Conservation (phyloP, 192 early-diverging fungal genomes). For the Coemansia erecta region DNA sequence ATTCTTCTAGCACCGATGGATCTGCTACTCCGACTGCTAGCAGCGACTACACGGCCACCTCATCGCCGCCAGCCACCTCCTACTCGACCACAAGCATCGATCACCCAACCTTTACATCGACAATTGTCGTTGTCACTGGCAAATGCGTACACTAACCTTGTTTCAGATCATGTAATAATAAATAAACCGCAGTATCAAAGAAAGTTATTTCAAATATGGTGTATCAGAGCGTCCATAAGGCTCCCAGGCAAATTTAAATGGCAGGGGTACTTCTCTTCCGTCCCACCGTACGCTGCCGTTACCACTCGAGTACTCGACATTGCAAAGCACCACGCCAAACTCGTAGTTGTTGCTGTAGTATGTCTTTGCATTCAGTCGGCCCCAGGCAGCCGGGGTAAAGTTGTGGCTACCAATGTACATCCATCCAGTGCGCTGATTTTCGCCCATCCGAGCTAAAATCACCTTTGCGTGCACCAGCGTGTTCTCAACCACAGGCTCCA, state of each 20-base stretch:
- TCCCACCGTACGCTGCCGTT: conserved; percentile 10
- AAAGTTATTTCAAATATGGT: conserved; percentile 6
- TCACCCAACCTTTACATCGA: no score
- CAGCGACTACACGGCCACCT: no score
- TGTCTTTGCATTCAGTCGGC: conserved; percentile 1
- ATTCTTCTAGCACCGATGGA: no score
- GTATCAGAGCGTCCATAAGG: conserved; percentile 2
- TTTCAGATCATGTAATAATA: not conserved
- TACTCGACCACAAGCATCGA: no score
- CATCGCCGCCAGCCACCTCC: no score
- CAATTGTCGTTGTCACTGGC: no score
- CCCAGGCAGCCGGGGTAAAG: conserved; percentile 40
- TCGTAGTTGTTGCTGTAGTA: conserved; percentile 41
- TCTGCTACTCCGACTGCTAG: no score
- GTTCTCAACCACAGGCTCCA: conserved; percentile 2
- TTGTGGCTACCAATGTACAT: conserved; percentile 43
- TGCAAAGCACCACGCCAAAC: conserved; percentile 24
- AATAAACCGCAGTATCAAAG: not conserved
- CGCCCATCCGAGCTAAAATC: conserved; percentile 19
- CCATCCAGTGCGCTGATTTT: conserved; percentile 19
- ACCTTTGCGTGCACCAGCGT: conserved; percentile 38
- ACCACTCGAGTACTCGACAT: not conserved
- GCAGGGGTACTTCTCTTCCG: not conserved
- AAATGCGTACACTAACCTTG: no score
- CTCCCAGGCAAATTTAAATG: conserved; percentile 22